phyloP scores from a whole-genome alignment of 202 grass and related monocot species.

The Schoenoplectus tabernaemontani region DNA sequence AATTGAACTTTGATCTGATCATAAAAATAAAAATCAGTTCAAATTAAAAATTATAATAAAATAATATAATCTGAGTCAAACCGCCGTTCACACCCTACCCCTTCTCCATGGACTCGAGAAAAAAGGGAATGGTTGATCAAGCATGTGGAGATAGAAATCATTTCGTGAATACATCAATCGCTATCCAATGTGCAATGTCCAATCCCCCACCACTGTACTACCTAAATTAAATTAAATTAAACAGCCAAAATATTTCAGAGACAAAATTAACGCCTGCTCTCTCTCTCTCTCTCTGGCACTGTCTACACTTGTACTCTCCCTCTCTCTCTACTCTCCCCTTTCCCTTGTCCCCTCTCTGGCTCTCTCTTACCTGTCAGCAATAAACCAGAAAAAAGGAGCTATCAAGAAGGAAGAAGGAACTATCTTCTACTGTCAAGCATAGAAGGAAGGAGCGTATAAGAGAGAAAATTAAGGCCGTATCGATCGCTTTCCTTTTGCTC shows the following conservation, averaged over 20 bases:
- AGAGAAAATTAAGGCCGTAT: neutral
- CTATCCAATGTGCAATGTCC: no score
- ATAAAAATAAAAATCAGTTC: no score
- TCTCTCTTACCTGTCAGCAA: neutral
- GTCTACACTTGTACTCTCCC: neutral
- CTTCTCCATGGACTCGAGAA: no score
- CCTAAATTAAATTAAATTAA: neutral
- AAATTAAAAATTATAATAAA: no score
- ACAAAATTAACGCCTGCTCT: conserved; percentile 1
- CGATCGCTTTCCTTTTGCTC: neutral
- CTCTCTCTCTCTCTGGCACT: neutral
- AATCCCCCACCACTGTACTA: conserved; percentile 5
- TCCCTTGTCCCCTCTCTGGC: neutral
- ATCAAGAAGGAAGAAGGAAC: neutral
- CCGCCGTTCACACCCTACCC: no score
- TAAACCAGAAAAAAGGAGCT: conserved; percentile 1
- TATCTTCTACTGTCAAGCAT: neutral
- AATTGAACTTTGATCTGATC: no score
- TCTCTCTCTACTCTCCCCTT: neutral
- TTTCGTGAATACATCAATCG: neutral
- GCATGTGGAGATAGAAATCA: neutral
- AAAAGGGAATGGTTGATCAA: no score
- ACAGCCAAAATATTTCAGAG: neutral
- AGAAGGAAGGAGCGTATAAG: neutral
- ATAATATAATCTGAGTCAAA: no score